Evolutionary conservation across 129 eudicot species (phyloP).

Genomic region (Tanacetum coccineum): DNA sequence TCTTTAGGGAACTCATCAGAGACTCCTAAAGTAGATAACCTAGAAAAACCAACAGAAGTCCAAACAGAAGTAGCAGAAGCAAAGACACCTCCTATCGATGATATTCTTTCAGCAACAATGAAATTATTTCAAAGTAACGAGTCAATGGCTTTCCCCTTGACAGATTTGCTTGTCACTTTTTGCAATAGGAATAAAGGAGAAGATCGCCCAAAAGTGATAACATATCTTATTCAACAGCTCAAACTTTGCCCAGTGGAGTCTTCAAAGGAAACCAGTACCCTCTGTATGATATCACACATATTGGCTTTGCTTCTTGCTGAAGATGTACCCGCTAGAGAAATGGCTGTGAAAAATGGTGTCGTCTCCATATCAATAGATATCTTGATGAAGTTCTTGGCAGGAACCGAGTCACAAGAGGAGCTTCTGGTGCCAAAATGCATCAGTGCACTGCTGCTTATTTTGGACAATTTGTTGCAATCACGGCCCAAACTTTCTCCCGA

Average conservation of each 20-base stretch:
- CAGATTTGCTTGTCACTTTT: constrained; percentile 80
- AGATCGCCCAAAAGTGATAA: constrained; percentile 71
- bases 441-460: constrained; percentile 81
- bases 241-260: constrained; percentile 67
- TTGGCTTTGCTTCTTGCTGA: constrained; percentile 80
- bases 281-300: constrained; percentile 74
- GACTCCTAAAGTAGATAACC: constrained; percentile 59
- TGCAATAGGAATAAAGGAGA: constrained; percentile 92
- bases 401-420: constrained; percentile 40
- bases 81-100: constrained; percentile 78
- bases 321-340: constrained; percentile 67
- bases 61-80: constrained; percentile 57
- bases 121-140: constrained; percentile 80
- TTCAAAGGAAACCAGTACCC: constrained; percentile 58
- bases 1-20: constrained; percentile 90
- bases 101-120: constrained; percentile 81
- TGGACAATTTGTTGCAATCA: constrained; percentile 80
- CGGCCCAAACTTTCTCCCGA: constrained; percentile 58
- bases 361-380: constrained; percentile 57
- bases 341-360: constrained; percentile 65
- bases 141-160: constrained; percentile 71
- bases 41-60: constrained; percentile 55
- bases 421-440: constrained; percentile 61
- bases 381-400: constrained; percentile 49
- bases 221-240: constrained; percentile 72